Evolutionary conservation across 2,329 filamentous ascomycete species (phyloP).

Genomic region (Penicillium sp.): DNA sequence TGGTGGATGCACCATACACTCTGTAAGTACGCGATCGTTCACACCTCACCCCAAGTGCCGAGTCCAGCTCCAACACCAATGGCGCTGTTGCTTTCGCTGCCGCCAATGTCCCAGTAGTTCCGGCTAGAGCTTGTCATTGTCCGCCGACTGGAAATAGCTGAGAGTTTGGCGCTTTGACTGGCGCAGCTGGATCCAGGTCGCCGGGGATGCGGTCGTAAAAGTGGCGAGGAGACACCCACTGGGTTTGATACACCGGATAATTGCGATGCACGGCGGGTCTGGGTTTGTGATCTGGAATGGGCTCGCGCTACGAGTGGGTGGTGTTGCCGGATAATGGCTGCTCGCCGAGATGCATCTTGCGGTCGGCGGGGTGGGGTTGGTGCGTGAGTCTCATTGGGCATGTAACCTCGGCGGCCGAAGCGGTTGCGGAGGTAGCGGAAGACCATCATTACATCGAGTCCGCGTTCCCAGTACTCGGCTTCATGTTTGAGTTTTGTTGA

Average conservation of each 20-base stretch:
- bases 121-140: constrained; percentile 62
- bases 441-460: constrained; percentile 85
- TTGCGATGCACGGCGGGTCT: constrained; percentile 53
- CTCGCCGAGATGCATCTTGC: constrained; percentile 70
- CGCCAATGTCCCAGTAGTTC: constrained; percentile 91
- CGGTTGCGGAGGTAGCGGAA: constrained; percentile 81
- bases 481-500: constrained; percentile 50
- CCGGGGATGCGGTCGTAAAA: constrained; percentile 45
- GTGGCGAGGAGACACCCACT: constrained; percentile 30
- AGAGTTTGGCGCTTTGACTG: constrained; percentile 79
- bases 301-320: constrained; percentile 75
- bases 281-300: constrained; percentile 44
- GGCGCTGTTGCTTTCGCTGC: constrained; percentile 71
- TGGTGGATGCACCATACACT: background rate
- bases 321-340: constrained; percentile 80
- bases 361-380: constrained; percentile 37
- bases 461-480: constrained; percentile 85
- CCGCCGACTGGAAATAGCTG: constrained; percentile 63
- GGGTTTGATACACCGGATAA: constrained; percentile 25
- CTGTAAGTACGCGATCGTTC: background rate
- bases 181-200: constrained; percentile 68
- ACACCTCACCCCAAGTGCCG: constrained; percentile 78
- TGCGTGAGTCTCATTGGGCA: constrained; percentile 32
- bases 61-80: constrained; percentile 67
- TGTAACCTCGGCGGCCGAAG: constrained; percentile 56